These are phyloP conservation scores for Nematodospora anomalae DNA, from an alignment of 1,139 yeast genomes.

Conservation along the genomic window DNA sequence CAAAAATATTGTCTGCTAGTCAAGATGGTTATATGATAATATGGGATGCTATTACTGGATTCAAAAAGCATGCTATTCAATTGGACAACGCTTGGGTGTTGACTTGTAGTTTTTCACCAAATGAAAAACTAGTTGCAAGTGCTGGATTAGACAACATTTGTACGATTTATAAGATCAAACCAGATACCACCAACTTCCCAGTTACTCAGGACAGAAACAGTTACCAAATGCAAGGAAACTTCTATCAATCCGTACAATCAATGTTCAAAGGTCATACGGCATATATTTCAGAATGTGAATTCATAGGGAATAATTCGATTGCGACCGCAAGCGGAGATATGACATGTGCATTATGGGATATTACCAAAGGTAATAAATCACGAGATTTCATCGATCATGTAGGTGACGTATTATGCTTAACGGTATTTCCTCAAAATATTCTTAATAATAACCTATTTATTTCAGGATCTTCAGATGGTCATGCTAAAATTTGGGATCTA, in stretches of 20 bases:
- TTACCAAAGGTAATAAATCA: conserved; percentile 54
- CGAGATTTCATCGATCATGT: conserved; percentile 70
- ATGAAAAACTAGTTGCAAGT: conserved; percentile 64
- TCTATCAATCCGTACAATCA: conserved; percentile 48
- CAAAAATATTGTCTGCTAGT: conserved; percentile 65
- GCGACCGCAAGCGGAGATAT: conserved; percentile 82
- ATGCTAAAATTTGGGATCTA: conserved; percentile 70
- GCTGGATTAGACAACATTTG: conserved; percentile 85
- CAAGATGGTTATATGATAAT: conserved; percentile 85
- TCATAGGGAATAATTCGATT: conserved; percentile 51
- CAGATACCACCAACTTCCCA: conserved; percentile 15
- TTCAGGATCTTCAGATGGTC: conserved; percentile 77
- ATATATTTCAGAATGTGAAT: conserved; percentile 75
- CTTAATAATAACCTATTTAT: conserved; percentile 44
- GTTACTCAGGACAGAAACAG: conserved; percentile 9
- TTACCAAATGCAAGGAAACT: conserved; percentile 20
- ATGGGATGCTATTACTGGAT: conserved; percentile 80
- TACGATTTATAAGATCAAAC: conserved; percentile 59
- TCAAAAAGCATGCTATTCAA: conserved; percentile 68
- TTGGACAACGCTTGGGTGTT: conserved; percentile 78
- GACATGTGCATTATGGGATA: conserved; percentile 82
- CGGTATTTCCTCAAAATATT: conserved; percentile 26
- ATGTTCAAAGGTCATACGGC: conserved; percentile 80
- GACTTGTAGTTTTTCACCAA: conserved; percentile 71
- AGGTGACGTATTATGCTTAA: conserved; percentile 73